phyloP scores from a whole-genome alignment of 2,329 filamentous ascomycete species.

The Pseudonectria foliicola region DNA sequence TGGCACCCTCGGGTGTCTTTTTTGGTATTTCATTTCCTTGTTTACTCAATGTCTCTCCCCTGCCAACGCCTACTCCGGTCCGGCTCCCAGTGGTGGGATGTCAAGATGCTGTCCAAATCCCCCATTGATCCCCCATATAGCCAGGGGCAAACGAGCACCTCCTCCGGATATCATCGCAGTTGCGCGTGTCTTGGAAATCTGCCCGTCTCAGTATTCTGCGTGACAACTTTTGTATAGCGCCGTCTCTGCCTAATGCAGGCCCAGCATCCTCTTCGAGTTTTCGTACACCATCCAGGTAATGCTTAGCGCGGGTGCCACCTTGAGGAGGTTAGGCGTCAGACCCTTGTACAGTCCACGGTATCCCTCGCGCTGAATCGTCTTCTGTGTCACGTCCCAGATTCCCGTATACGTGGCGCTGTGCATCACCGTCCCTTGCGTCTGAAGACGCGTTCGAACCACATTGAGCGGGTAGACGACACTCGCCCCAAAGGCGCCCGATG shows the following conservation, averaged over 20 bases:
- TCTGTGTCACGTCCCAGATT: slow-evolving; percentile 79
- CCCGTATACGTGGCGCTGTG: slow-evolving; percentile 87
- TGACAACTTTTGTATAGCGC: neutral
- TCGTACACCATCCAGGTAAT: slow-evolving; percentile 95
- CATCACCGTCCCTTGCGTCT: slow-evolving; percentile 89
- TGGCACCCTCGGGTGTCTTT: neutral
- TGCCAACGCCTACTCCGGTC: neutral
- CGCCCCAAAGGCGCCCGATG: slow-evolving; percentile 85
- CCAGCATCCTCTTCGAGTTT: slow-evolving; percentile 70
- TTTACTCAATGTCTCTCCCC: neutral
- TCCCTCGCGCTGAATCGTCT: slow-evolving; percentile 79
- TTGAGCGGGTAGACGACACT: slow-evolving; percentile 95
- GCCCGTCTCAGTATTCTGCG: neutral
- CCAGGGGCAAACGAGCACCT: no score
- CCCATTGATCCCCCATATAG: no score
- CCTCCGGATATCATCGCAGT: no score
- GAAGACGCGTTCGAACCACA: slow-evolving; percentile 80
- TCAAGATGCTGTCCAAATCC: neutral
- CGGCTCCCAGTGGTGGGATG: neutral
- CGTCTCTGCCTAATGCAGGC: slow-evolving; percentile 32
- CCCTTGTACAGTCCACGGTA: slow-evolving; percentile 86
- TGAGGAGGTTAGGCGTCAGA: slow-evolving; percentile 87
- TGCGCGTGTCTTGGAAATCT: slow-evolving; percentile 1
- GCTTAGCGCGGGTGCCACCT: slow-evolving; percentile 91
- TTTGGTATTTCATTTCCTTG: no score